Conservation (phyloP, 495 filamentous ascomycete species). For the Penicillium goetzii region DNA sequence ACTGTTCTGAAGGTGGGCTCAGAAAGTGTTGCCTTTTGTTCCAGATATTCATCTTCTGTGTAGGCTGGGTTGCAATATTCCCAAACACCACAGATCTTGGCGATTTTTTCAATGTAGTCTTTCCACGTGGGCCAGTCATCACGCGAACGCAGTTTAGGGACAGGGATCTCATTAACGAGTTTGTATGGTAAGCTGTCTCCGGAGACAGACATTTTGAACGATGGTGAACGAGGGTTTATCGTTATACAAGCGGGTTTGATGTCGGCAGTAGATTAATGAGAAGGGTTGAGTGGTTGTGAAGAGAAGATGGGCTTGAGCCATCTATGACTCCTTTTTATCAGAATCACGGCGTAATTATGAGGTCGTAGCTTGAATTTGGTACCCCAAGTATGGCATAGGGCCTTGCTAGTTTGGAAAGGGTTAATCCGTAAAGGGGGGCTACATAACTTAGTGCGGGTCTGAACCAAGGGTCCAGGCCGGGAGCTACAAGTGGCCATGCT, state of each 20-base stretch:
- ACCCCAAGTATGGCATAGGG: background rate
- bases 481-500: background rate
- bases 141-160: background rate
- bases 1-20: background rate
- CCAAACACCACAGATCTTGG: conserved; percentile 1
- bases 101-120: background rate
- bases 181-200: background rate
- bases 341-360: background rate
- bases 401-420: background rate
- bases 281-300: background rate
- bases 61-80: conserved; percentile 6
- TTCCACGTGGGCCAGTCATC: background rate
- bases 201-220: background rate
- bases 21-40: background rate
- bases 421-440: background rate
- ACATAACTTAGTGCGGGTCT: background rate
- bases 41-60: background rate
- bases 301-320: background rate
- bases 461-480: background rate
- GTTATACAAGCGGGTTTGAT: background rate
- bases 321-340: background rate
- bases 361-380: background rate
- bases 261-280: background rate
- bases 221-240: background rate
- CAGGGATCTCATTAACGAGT: background rate